phyloP scores from a whole-genome alignment of 1,284 basidiomycete species.

The Sporisorium graminicola region DNA sequence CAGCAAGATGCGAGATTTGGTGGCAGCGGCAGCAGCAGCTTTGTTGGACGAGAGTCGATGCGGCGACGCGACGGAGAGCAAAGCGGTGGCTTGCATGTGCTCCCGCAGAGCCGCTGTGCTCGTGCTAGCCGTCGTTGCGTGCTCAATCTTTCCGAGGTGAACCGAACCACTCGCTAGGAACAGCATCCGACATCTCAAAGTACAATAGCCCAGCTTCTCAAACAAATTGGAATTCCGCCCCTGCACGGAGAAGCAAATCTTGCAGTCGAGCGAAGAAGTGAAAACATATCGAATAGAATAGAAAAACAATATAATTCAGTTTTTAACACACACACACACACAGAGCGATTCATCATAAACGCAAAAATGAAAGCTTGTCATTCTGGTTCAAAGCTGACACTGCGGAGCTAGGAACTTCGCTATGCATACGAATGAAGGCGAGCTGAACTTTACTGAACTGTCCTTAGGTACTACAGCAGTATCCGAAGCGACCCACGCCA shows the following conservation, averaged over 20 bases:
- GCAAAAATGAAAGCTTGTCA: too few species aligned
- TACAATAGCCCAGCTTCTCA: neutral
- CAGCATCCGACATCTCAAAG: neutral
- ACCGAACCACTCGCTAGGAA: constrained; percentile 33
- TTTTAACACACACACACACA: too few species aligned
- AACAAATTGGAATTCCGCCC: neutral
- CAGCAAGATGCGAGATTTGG: neutral
- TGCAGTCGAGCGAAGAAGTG: neutral
- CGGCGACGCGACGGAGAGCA: neutral
- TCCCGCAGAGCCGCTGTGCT: constrained; percentile 6
- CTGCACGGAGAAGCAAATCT: neutral
- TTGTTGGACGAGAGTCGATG: neutral
- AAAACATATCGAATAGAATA: neutral
- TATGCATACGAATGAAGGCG: too few species aligned
- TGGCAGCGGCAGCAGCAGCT: neutral
- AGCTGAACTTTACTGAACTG: too few species aligned
- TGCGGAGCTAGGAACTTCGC: too few species aligned
- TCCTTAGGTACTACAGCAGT: too few species aligned
- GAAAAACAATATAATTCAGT: neutral
- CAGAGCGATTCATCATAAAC: too few species aligned
- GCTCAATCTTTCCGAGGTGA: neutral
- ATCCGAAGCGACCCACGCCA: too few species aligned
- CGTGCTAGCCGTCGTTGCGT: neutral
- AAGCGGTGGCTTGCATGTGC: neutral
- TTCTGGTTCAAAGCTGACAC: too few species aligned